phyloP scores from a whole-genome alignment of 345 rosid genomes.

The Carallia brachiata region DNA sequence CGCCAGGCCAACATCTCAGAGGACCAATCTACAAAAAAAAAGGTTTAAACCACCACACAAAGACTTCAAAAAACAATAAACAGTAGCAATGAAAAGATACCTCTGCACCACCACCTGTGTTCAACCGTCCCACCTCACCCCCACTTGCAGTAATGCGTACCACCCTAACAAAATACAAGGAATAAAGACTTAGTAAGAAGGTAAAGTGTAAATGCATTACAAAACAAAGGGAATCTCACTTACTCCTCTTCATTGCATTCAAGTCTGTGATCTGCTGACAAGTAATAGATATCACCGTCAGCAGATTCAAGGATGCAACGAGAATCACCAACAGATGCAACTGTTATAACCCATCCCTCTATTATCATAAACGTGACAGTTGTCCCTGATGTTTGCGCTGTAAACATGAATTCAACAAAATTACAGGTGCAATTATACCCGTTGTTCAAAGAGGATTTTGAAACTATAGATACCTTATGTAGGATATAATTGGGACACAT shows the following conservation, averaged over 20 bases:
- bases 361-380: constrained; percentile 90
- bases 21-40: constrained; percentile 78
- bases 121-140: constrained; percentile 98
- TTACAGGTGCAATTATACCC: not conserved
- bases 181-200: constrained; percentile 18
- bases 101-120: constrained; percentile 98
- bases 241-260: constrained; percentile 95
- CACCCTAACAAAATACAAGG: constrained; percentile 54
- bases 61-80: constrained; percentile 9
- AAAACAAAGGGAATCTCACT: constrained; percentile 27
- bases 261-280: constrained; percentile 97
- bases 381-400: constrained; percentile 91
- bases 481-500: not conserved
- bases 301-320: constrained; percentile 96
- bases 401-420: constrained; percentile 12
- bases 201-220: constrained; percentile 4
- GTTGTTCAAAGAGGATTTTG: not conserved
- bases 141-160: constrained; percentile 91
- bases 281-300: constrained; percentile 80
- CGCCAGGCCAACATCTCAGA: constrained; percentile 99
- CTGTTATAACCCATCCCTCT: constrained; percentile 91
- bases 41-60: not conserved
- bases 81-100: constrained; percentile 38
- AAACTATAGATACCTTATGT: not conserved
- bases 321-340: constrained; percentile 99